These are phyloP conservation scores for Silene conica DNA, from an alignment of 148 eudicot species.

Conservation along the genomic window DNA sequence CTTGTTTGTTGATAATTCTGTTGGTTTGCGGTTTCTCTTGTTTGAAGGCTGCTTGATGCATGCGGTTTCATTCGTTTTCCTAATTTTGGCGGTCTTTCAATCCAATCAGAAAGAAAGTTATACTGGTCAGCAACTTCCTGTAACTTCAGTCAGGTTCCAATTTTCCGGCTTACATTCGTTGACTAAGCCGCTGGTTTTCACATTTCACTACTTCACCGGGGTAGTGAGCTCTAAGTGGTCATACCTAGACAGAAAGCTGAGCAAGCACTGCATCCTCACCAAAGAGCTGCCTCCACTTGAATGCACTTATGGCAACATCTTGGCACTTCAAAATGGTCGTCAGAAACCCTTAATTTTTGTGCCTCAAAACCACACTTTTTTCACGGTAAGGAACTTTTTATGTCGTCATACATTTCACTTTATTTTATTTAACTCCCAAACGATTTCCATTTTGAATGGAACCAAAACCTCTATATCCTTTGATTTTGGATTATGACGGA, in stretches of 20 bases:
- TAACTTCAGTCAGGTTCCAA: constrained; percentile 65
- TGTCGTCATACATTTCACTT: not conserved
- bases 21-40: constrained; percentile 69
- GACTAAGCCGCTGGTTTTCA: constrained; percentile 58
- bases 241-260: constrained; percentile 52
- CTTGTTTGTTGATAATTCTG: constrained; percentile 67
- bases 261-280: constrained; percentile 43
- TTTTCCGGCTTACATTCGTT: constrained; percentile 41
- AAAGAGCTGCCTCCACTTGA: constrained; percentile 67
- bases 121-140: constrained; percentile 51
- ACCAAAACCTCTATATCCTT: too few species aligned
- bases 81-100: constrained; percentile 47
- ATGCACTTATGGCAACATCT: constrained; percentile 81
- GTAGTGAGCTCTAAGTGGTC: constrained; percentile 52
- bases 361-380: constrained; percentile 26
- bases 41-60: constrained; percentile 82
- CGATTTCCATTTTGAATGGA: too few species aligned
- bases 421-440: not conserved
- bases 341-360: constrained; percentile 23
- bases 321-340: constrained; percentile 50
- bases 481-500: too few species aligned
- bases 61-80: constrained; percentile 54
- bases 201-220: constrained; percentile 51
- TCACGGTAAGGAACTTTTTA: constrained; percentile 39
- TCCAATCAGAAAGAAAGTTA: constrained; percentile 32